Evolutionary conservation across 768 basidiomycete genomes (phyloP).

Genomic region (Suillus subaureus): DNA sequence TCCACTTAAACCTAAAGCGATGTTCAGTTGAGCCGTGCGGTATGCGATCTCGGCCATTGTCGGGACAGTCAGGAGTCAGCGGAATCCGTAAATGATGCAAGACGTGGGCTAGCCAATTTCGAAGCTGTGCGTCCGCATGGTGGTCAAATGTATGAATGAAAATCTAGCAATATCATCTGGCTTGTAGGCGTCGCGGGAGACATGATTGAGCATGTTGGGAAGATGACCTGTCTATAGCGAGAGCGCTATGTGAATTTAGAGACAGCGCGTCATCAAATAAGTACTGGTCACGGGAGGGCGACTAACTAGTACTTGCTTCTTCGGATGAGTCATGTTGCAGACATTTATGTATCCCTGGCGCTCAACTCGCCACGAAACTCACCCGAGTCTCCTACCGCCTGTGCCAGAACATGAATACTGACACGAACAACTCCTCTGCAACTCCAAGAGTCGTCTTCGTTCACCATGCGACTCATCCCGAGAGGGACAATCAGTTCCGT

Average conservation of each 20-base stretch:
- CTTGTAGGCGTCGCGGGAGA: background rate
- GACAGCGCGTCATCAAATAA: no score
- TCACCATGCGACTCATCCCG: background rate
- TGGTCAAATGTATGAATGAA: background rate
- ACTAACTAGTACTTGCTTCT: no score
- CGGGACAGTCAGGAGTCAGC: background rate
- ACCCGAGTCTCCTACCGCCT: background rate
- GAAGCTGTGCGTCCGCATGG: background rate
- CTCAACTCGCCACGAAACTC: background rate
- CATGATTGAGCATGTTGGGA: background rate
- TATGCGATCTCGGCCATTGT: no score
- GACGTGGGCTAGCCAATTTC: background rate
- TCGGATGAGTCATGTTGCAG: no score
- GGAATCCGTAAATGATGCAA: background rate
- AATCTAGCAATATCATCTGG: background rate
- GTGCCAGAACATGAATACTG: background rate
- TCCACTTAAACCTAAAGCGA: conserved; percentile 5
- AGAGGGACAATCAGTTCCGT: background rate
- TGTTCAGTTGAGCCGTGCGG: no score
- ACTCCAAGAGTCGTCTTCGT: background rate
- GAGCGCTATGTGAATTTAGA: no score
- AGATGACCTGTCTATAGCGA: background rate
- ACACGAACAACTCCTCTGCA: background rate
- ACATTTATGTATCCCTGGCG: background rate
- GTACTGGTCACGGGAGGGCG: no score